Percentiles rank a stretch among this genome's conserved stretches.
phyloP scores from a whole-genome alignment of 805 yeast species.

The Soucietia sequanensis region DNA sequence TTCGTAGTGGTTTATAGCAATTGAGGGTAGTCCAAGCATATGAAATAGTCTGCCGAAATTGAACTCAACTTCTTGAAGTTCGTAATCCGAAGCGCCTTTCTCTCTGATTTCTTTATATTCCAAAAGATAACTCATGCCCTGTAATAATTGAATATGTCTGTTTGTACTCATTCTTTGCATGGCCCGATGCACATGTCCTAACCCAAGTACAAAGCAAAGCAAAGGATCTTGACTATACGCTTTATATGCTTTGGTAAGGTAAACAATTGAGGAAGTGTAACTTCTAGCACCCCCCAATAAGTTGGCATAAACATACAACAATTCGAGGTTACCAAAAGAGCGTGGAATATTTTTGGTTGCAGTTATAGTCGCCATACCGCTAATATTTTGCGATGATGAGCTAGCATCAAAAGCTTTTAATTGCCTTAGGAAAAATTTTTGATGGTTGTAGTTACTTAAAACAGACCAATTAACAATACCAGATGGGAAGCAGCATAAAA shows the following conservation, averaged over 20 bases:
- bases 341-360: slow-evolving; percentile 25
- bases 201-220: slow-evolving; percentile 68
- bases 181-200: slow-evolving; percentile 84
- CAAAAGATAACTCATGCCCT: slow-evolving; percentile 75
- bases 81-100: slow-evolving; percentile 40
- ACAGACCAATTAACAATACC: slow-evolving; percentile 59
- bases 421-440: slow-evolving; percentile 86
- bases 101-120: slow-evolving; percentile 64
- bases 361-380: slow-evolving; percentile 77
- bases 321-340: slow-evolving; percentile 49
- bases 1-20: slow-evolving; percentile 75
- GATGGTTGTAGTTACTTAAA: slow-evolving; percentile 78
- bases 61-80: slow-evolving; percentile 74
- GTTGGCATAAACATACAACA: slow-evolving; percentile 77
- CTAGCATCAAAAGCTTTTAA: slow-evolving; percentile 84
- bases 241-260: slow-evolving; percentile 68
- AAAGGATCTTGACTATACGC: slow-evolving; percentile 74
- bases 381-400: slow-evolving; percentile 48
- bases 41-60: slow-evolving; percentile 87
- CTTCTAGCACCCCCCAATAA: slow-evolving; percentile 79
- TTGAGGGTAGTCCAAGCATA: slow-evolving; percentile 68
- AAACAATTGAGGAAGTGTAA: slow-evolving; percentile 78
- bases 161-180: slow-evolving; percentile 86
- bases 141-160: slow-evolving; percentile 83
- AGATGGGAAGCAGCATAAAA: slow-evolving; percentile 63